phyloP scores from a whole-genome alignment of 352 stramenopile species.

The Phytophthora sojae region DNA sequence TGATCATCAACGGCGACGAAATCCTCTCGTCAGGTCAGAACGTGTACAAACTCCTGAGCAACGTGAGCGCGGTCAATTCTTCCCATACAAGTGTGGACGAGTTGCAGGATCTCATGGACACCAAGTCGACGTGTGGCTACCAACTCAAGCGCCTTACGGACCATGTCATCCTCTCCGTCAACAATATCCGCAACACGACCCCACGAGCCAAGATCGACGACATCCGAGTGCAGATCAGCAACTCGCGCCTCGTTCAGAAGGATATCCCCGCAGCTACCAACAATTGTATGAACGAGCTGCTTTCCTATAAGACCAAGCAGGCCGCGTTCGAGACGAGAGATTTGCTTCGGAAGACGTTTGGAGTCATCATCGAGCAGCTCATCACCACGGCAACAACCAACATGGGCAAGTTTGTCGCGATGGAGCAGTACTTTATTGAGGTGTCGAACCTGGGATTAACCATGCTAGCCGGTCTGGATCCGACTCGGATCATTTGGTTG shows the following conservation, averaged over 20 bases:
- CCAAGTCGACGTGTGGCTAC: constrained; percentile 26
- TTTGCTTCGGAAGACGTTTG: constrained; percentile 32
- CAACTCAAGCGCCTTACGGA: constrained; percentile 36
- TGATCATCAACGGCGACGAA: constrained; percentile 26
- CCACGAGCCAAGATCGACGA: constrained; percentile 17
- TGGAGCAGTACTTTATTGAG: constrained; percentile 22
- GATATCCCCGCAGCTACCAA: constrained; percentile 32
- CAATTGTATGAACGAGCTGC: constrained; percentile 34
- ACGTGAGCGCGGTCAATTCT: constrained; percentile 11
- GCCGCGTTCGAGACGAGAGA: constrained; percentile 33
- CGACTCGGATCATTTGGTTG: constrained; percentile 33
- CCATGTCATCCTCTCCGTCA: constrained; percentile 23
- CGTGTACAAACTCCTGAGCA: constrained; percentile 20
- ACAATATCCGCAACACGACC: constrained; percentile 12
- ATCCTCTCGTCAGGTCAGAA: constrained; percentile 28
- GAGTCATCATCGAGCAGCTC: constrained; percentile 36
- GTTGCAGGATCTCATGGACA: constrained; percentile 27
- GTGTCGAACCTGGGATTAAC: constrained; percentile 21
- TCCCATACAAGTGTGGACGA: constrained; percentile 16
- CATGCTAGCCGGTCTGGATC: constrained; percentile 22
- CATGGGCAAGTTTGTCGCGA: constrained; percentile 15
- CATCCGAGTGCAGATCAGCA: constrained; percentile 27
- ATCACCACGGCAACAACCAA: constrained; percentile 19
- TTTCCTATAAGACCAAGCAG: constrained; percentile 24
- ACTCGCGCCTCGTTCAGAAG: constrained; percentile 18